A percentile compares a stretch with the other conserved stretches of the same genome.
Evolutionary conservation across 179 eudicot genomes (phyloP).

Genomic region (Amaranthus tricolor): DNA sequence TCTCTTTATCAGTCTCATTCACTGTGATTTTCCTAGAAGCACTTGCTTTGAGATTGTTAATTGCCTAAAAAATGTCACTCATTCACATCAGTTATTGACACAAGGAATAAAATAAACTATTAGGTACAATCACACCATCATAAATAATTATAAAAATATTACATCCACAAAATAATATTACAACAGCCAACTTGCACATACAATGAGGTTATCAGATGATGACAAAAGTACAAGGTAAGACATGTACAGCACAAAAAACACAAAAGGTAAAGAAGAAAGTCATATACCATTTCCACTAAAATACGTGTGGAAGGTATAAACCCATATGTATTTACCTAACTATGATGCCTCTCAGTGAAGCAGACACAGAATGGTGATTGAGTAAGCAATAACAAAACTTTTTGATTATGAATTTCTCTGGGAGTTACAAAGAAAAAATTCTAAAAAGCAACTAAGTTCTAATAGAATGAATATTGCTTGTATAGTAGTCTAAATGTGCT

Average conservation of each 20-base stretch:
- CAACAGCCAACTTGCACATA: not conserved
- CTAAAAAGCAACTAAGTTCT: not conserved
- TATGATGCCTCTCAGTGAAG: not conserved
- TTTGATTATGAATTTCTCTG: not conserved
- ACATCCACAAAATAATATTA: not conserved
- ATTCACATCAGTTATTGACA: slow-evolving; percentile 1
- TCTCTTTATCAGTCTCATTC: slow-evolving; percentile 37
- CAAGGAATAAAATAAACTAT: slow-evolving; percentile 5
- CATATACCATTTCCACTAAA: not conserved
- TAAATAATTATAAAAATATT: not conserved
- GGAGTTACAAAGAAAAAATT: not conserved
- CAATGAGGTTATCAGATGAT: not conserved
- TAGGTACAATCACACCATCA: not conserved
- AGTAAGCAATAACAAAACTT: not conserved
- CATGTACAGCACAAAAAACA: not conserved
- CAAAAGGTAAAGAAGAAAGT: not conserved
- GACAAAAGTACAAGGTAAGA: not conserved
- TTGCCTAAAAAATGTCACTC: slow-evolving; percentile 47
- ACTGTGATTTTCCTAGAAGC: slow-evolving; percentile 50
- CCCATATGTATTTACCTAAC: not conserved
- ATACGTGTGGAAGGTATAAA: not conserved
- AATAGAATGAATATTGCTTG: too few relatives aligned
- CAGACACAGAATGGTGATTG: not conserved
- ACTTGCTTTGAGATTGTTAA: slow-evolving; percentile 62
- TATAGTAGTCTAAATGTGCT: too few relatives aligned